These are phyloP conservation scores for Pulveroboletus sp. DNA, from an alignment of 768 basidiomycete genomes.

Conservation along the genomic window DNA sequence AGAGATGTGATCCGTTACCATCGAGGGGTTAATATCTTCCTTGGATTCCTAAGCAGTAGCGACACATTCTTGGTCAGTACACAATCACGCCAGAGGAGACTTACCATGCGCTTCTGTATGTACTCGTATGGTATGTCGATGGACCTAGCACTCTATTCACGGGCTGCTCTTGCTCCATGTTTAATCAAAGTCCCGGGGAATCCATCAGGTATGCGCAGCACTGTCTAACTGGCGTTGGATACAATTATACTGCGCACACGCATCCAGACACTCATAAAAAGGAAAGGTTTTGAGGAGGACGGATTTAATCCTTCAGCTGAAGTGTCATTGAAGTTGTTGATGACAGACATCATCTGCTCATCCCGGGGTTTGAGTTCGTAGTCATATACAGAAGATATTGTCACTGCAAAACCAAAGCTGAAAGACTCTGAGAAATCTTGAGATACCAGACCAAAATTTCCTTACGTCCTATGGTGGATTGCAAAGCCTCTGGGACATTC, in stretches of 20 bases:
- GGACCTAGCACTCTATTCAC: too few species aligned
- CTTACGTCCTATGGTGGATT: constrained; percentile 10
- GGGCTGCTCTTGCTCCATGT: too few species aligned
- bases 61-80: too few species aligned
- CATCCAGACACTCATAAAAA: background rate
- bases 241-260: background rate
- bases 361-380: background rate
- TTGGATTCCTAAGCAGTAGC: too few species aligned
- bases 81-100: too few species aligned
- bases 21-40: too few species aligned
- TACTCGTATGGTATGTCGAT: too few species aligned
- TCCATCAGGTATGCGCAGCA: background rate
- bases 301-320: background rate
- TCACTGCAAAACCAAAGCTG: background rate
- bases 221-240: background rate
- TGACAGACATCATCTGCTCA: background rate
- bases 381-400: background rate
- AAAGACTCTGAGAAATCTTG: background rate
- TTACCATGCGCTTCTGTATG: too few species aligned
- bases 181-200: too few species aligned
- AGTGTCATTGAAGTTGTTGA: background rate
- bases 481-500: constrained; percentile 3
- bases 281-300: background rate
- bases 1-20: too few species aligned
- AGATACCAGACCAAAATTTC: background rate